These are phyloP conservation scores for Fomitopsis betulina DNA, from an alignment of 1,284 basidiomycete genomes.

Conservation along the genomic window DNA sequence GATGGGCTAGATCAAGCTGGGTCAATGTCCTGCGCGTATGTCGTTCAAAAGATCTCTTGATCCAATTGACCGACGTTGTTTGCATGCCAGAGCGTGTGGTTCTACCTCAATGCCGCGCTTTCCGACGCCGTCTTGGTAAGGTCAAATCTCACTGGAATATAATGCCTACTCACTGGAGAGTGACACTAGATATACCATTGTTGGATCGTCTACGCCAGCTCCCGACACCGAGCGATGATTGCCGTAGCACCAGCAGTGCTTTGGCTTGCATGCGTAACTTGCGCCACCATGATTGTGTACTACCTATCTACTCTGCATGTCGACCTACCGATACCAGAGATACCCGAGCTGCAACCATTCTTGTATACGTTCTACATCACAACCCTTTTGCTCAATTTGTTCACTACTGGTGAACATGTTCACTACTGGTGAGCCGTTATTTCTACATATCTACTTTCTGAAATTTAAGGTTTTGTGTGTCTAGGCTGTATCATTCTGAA, in stretches of 20 bases:
- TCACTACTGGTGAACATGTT: background rate
- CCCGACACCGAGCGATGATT: constrained; percentile 5
- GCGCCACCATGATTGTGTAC: background rate
- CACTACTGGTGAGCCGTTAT: too few species aligned
- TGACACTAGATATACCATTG: constrained; percentile 13
- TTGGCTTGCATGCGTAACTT: constrained; percentile 10
- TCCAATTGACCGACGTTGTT: background rate
- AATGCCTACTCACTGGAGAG: background rate
- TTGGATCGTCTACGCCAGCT: constrained; percentile 11
- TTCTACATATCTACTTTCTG: too few species aligned
- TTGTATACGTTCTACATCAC: background rate
- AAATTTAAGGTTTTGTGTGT: too few species aligned
- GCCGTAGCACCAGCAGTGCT: background rate
- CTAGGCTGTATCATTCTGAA: constrained; percentile 28
- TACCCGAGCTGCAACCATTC: background rate
- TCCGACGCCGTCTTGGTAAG: constrained; percentile 22
- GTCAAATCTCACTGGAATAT: too few species aligned
- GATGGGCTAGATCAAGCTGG: too few species aligned
- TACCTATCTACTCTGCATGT: background rate
- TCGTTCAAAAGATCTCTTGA: background rate
- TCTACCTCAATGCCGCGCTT: constrained; percentile 3
- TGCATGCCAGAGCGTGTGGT: background rate
- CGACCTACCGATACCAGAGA: background rate
- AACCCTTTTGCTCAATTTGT: background rate
- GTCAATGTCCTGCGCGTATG: constrained; percentile 16